phyloP scores from a whole-genome alignment of 176 grass and related monocot species.

The Sorghum bicolor region DNA sequence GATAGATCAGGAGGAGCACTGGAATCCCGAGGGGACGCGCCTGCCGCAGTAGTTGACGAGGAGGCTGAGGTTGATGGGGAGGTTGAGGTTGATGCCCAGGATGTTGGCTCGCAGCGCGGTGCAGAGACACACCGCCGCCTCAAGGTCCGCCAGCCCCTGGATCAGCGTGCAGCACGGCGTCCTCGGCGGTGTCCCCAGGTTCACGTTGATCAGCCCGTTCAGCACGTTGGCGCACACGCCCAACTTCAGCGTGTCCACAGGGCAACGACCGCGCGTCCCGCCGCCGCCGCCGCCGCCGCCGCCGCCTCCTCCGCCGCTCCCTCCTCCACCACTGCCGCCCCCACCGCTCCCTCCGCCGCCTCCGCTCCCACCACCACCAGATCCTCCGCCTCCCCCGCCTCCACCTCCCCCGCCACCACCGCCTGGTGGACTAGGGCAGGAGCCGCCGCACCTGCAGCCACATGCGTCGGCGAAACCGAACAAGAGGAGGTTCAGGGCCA shows the following conservation, averaged over 20 bases:
- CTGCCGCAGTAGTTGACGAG: constrained; percentile 57
- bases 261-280: constrained; percentile 18
- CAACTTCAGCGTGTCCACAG: constrained; percentile 46
- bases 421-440: constrained; percentile 35
- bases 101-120: constrained; percentile 63
- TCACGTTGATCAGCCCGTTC: constrained; percentile 60
- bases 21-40: constrained; percentile 58
- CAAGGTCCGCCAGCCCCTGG: constrained; percentile 70
- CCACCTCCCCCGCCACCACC: neutral
- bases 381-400: neutral
- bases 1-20: constrained; percentile 31
- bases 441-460: constrained; percentile 32
- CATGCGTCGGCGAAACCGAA: constrained; percentile 53
- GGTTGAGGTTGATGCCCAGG: constrained; percentile 62
- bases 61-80: neutral
- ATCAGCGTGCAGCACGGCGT: constrained; percentile 69
- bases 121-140: constrained; percentile 73
- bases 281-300: neutral
- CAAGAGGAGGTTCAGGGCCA: constrained; percentile 54
- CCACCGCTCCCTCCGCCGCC: neutral
- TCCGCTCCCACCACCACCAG: rapidly evolving
- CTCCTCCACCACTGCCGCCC: rapidly evolving
- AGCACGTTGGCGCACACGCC: constrained; percentile 46
- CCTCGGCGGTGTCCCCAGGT: constrained; percentile 57
- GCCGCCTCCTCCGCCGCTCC: rapidly evolving